Percentiles rank a stretch among this genome's conserved stretches.
Conservation (phyloP, 371 early-diverging fungal genomes). For the Polyrhizophydium stewartii region DNA sequence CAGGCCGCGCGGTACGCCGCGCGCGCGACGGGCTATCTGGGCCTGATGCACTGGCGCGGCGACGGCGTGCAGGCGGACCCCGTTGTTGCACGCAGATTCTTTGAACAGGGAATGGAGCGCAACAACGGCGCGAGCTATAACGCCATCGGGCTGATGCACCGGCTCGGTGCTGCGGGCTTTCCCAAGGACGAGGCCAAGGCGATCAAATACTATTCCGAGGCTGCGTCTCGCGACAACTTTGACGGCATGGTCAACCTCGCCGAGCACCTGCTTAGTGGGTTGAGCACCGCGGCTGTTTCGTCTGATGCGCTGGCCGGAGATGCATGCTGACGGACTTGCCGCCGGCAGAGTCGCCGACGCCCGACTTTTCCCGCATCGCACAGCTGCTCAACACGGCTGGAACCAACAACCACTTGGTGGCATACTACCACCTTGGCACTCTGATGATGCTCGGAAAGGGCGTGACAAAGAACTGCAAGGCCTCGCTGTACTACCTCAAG, state of each 20-base stretch:
- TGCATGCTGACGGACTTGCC: not conserved
- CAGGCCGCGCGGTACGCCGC: slow-evolving; percentile 42
- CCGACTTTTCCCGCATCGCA: not conserved
- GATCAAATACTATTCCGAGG: slow-evolving; percentile 24
- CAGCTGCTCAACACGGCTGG: slow-evolving; percentile 32
- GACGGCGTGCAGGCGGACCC: slow-evolving; percentile 65
- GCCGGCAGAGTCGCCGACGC: not conserved
- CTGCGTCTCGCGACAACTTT: slow-evolving; percentile 34
- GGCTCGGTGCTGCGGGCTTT: slow-evolving; percentile 59
- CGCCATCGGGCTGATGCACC: slow-evolving; percentile 79
- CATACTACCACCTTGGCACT: slow-evolving; percentile 68
- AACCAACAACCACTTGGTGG: slow-evolving; percentile 59
- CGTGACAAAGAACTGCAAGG: slow-evolving; percentile 17
- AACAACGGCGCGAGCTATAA: slow-evolving; percentile 62
- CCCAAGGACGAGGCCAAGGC: slow-evolving; percentile 22
- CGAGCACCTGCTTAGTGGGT: slow-evolving; percentile 24
- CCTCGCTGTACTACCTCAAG: slow-evolving; percentile 57
- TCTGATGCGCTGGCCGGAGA: not conserved
- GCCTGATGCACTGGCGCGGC: slow-evolving; percentile 88
- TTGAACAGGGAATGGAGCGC: slow-evolving; percentile 58
- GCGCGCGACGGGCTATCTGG: slow-evolving; percentile 74
- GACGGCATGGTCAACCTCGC: slow-evolving; percentile 48
- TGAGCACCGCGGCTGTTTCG: not conserved
- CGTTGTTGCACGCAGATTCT: slow-evolving; percentile 60
- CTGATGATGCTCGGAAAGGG: slow-evolving; percentile 44